phyloP scores from a whole-genome alignment of 305 asterid genomes.

The Fraxinus nigra region DNA sequence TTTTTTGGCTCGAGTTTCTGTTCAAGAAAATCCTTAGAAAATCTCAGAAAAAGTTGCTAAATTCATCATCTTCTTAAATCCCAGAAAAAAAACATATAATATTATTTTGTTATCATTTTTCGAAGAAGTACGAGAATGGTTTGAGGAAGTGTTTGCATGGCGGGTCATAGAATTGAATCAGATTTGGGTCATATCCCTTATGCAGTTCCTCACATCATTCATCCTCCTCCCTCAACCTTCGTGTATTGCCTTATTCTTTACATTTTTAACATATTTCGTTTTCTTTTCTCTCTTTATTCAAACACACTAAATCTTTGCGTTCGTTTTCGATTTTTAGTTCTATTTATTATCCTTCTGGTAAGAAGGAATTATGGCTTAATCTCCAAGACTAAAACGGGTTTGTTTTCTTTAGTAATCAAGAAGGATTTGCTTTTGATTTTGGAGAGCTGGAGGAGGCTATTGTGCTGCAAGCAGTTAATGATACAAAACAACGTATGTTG shows the following conservation, averaged over 20 bases:
- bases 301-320: background rate
- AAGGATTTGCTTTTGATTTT: constrained; percentile 69
- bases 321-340: background rate
- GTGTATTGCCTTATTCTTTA: background rate
- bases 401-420: constrained; percentile 32
- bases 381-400: background rate
- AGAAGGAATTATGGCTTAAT: background rate
- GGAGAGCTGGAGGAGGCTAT: constrained; percentile 93
- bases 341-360: background rate
- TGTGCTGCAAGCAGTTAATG: constrained; percentile 66
- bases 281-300: background rate
- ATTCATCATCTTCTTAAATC: background rate
- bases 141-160: constrained; percentile 59
- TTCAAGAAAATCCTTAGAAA: constrained; percentile 15
- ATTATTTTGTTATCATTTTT: background rate
- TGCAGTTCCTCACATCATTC: background rate
- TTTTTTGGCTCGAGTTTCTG: constrained; percentile 19
- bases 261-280: too few species aligned
- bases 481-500: constrained; percentile 61
- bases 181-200: background rate
- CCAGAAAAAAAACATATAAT: background rate
- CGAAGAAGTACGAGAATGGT: constrained; percentile 26
- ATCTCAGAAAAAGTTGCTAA: background rate
- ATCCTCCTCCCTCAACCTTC: background rate
- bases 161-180: constrained; percentile 54